phyloP scores from a whole-genome alignment of 1,284 basidiomycete genomes.

The Lignosus rhinocerotis region DNA sequence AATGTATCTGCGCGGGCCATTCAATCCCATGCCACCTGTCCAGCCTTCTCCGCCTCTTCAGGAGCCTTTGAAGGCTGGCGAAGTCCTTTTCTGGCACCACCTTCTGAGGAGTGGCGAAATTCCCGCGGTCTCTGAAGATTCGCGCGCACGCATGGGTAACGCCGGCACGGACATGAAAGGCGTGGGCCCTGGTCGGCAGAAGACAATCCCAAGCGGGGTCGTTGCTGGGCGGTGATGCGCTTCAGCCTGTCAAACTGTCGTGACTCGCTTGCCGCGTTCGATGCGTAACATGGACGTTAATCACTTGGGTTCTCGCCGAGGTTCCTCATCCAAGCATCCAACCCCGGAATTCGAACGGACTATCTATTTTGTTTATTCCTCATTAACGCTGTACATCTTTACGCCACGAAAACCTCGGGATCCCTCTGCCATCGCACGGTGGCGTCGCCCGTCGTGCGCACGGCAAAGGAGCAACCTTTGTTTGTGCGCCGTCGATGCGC shows the following conservation, averaged over 20 bases:
- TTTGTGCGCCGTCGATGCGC: background rate
- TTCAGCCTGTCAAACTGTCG: background rate
- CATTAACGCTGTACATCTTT: conserved; percentile 24
- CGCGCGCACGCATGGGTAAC: conserved; percentile 32
- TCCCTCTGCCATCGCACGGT: too few relatives aligned
- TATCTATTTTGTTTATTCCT: conserved; percentile 26
- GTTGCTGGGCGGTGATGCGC: conserved; percentile 13
- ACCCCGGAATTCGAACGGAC: background rate
- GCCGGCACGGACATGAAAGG: background rate
- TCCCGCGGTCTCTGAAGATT: conserved; percentile 60
- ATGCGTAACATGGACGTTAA: background rate
- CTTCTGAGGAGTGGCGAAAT: conserved; percentile 75
- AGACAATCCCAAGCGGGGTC: conserved; percentile 10
- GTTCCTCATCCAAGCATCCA: background rate
- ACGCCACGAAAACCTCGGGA: background rate
- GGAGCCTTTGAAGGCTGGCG: conserved; percentile 54
- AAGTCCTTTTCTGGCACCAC: conserved; percentile 80
- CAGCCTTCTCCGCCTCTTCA: conserved; percentile 14
- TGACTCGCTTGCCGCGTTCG: background rate
- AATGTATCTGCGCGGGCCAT: conserved; percentile 11
- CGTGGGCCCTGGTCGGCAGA: background rate
- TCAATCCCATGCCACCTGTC: conserved; percentile 3
- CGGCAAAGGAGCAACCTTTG: background rate
- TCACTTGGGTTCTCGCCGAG: background rate
- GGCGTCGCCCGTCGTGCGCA: background rate